These are phyloP conservation scores for Ceratopteris richardii DNA, from an alignment of 75 land plant genomes.

Conservation along the genomic window DNA sequence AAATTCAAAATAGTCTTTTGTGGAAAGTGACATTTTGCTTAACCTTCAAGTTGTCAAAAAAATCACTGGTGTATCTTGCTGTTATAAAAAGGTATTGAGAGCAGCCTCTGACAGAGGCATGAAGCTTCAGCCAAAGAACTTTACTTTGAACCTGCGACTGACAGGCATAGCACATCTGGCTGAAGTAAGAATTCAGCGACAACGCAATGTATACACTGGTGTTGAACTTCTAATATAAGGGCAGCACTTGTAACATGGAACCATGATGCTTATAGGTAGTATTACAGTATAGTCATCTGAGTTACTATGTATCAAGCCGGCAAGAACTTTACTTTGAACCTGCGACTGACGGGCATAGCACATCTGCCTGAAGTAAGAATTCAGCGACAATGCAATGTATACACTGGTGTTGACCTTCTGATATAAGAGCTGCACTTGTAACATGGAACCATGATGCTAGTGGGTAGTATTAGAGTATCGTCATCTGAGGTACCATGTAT, in stretches of 20 bases:
- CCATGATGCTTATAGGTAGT: too few relatives aligned
- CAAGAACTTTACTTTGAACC: slow-evolving; percentile 8
- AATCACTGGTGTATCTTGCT: too few relatives aligned
- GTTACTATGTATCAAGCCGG: too few relatives aligned
- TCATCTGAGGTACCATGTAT: too few relatives aligned
- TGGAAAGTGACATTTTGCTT: too few relatives aligned
- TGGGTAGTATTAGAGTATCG: too few relatives aligned
- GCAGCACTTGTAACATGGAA: too few relatives aligned
- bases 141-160: slow-evolving; percentile 5
- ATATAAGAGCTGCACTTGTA: slow-evolving; percentile 5
- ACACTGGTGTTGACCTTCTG: not conserved
- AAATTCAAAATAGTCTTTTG: too few relatives aligned
- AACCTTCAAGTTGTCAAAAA: too few relatives aligned
- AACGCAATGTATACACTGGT: not conserved
- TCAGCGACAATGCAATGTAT: slow-evolving; percentile 6
- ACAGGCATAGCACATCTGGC: slow-evolving; percentile 12
- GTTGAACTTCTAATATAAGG: slow-evolving; percentile 4
- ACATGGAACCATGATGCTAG: too few relatives aligned
- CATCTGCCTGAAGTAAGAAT: slow-evolving; percentile 9
- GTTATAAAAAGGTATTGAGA: slow-evolving; percentile 7
- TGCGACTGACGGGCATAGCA: slow-evolving; percentile 10
- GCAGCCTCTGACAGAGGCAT: slow-evolving; percentile 6
- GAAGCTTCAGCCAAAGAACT: not conserved
- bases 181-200: slow-evolving; percentile 12
- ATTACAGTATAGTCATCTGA: too few relatives aligned